These are phyloP conservation scores for Sugiyamaella boreocaroliniensis DNA, from an alignment of 805 yeast species.

Conservation along the genomic window DNA sequence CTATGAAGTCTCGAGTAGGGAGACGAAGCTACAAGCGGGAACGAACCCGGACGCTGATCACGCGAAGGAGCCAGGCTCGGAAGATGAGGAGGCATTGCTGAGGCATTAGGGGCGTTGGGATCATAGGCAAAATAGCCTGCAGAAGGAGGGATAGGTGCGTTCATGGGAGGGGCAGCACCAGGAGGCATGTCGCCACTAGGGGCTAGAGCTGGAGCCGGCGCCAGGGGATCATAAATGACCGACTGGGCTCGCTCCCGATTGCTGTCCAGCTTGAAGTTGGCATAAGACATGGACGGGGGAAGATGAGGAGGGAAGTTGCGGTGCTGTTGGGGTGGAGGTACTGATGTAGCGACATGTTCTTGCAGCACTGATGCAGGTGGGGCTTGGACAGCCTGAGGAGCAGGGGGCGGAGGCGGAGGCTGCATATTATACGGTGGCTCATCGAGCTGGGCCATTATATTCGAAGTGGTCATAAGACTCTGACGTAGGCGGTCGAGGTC, in stretches of 20 bases:
- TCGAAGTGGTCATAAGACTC: neutral
- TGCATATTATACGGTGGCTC: neutral
- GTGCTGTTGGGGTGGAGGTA: neutral
- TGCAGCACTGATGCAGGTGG: slow-evolving; percentile 9
- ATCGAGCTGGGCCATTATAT: slow-evolving; percentile 6
- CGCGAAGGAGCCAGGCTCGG: slow-evolving; percentile 14
- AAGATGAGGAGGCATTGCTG: neutral
- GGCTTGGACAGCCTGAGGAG: neutral
- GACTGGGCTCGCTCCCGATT: slow-evolving; percentile 18
- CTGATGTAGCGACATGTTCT: neutral
- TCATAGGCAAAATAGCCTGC: slow-evolving; percentile 1
- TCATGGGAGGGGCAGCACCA: slow-evolving; percentile 2
- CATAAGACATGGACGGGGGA: neutral
- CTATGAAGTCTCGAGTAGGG: neutral
- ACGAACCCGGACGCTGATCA: slow-evolving; percentile 25
- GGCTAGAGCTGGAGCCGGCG: slow-evolving; percentile 6
- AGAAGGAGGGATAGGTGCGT: slow-evolving; percentile 3
- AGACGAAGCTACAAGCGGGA: slow-evolving; percentile 16
- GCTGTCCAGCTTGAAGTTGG: slow-evolving; percentile 1
- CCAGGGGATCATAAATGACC: slow-evolving; percentile 20
- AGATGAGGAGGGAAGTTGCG: slow-evolving; percentile 3
- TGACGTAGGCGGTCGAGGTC: slow-evolving; percentile 6
- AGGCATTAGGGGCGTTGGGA: neutral
- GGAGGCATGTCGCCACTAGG: neutral
- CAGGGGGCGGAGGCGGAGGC: slow-evolving; percentile 3